Percentiles rank a stretch among this genome's conserved stretches.
phyloP scores from a whole-genome alignment of 805 yeast species.

The Lipomyces chichibuensis region DNA sequence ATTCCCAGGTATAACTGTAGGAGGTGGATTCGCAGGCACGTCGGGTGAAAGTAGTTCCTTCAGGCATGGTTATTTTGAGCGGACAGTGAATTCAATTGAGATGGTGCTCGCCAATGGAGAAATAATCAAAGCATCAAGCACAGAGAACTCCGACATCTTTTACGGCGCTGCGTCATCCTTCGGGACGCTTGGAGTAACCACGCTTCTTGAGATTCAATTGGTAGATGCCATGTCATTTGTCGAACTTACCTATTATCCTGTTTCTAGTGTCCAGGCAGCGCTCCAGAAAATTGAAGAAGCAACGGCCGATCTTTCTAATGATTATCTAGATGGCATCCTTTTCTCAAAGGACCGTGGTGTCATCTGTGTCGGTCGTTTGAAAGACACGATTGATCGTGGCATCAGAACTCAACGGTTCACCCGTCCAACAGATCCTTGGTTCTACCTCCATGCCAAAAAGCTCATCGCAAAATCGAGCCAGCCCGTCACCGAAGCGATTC shows the following conservation, averaged over 20 bases:
- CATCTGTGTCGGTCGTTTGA: constrained; percentile 7
- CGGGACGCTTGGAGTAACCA: constrained; percentile 10
- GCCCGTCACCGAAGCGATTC: constrained; percentile 8
- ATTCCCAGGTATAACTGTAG: constrained; percentile 12
- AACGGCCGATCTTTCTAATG: constrained; percentile 2
- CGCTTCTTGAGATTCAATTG: constrained; percentile 10
- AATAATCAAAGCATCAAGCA: constrained; percentile 5
- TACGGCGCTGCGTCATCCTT: constrained; percentile 10
- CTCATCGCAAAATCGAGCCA: background rate
- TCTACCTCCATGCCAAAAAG: constrained; percentile 9
- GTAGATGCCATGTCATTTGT: constrained; percentile 7
- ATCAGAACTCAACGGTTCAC: constrained; percentile 3
- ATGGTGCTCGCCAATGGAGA: constrained; percentile 8
- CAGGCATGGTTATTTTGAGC: constrained; percentile 4
- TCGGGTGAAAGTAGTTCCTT: constrained; percentile 9
- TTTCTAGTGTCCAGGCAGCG: background rate
- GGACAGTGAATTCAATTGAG: constrained; percentile 8
- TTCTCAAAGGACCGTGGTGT: constrained; percentile 8
- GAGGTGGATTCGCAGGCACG: constrained; percentile 13
- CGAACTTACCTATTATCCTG: constrained; percentile 7
- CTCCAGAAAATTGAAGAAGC: constrained; percentile 2
- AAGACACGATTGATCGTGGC: background rate
- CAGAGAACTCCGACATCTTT: constrained; percentile 5
- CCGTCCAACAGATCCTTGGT: constrained; percentile 7
- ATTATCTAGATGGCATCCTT: constrained; percentile 8